phyloP scores from a whole-genome alignment of 1,284 basidiomycete species.

The Apiotrichum gracile region DNA sequence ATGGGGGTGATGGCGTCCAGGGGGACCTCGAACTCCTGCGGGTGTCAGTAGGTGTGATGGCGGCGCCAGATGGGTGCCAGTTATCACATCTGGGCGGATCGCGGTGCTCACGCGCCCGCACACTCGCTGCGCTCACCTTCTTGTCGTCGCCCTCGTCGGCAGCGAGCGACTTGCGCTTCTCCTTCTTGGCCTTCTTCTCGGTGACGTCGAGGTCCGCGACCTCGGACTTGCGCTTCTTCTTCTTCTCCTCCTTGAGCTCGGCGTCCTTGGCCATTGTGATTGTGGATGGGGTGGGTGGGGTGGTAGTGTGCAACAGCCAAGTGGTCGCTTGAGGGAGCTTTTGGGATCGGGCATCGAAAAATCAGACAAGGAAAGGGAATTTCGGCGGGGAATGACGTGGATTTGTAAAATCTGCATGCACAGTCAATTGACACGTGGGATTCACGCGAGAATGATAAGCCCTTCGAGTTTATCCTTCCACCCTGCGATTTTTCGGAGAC shows the following conservation, averaged over 20 bases:
- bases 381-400: conserved; percentile 2
- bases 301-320: not conserved
- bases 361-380: conserved; percentile 12
- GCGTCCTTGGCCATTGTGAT: conserved; percentile 44
- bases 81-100: too few relatives aligned
- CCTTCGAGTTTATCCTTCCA: too few relatives aligned
- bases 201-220: conserved; percentile 34
- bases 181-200: conserved; percentile 49
- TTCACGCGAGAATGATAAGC: not conserved
- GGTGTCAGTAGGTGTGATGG: not conserved
- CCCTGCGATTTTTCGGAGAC: too few relatives aligned
- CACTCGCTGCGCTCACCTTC: conserved; percentile 20
- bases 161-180: conserved; percentile 47
- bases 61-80: not conserved
- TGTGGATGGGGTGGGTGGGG: conserved; percentile 4
- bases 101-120: not conserved
- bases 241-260: conserved; percentile 46
- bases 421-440: not conserved
- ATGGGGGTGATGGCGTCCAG: conserved; percentile 80
- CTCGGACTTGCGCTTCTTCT: conserved; percentile 50
- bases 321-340: not conserved
- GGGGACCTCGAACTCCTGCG: conserved; percentile 55
- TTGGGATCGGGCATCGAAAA: not conserved
- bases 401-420: not conserved
- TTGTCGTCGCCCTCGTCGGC: conserved; percentile 31